phyloP scores from a whole-genome alignment of 2,329 filamentous ascomycete genomes.

The Thielaviopsis cerberus region DNA sequence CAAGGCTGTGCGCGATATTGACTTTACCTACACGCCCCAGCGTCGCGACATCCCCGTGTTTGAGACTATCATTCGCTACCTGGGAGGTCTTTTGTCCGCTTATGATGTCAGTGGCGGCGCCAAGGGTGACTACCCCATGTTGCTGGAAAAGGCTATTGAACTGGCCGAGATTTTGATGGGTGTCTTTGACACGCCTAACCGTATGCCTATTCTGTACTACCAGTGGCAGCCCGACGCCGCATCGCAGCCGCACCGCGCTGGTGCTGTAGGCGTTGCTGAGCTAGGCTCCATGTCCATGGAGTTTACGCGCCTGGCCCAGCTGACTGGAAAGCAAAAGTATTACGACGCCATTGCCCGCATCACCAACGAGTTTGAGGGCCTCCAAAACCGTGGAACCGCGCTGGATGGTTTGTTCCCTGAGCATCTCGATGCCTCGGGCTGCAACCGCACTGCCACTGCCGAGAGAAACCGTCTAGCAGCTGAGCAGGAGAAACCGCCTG shows the following conservation, averaged over 20 bases:
- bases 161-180: conserved; percentile 65
- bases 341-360: conserved; percentile 81
- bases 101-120: too few species aligned
- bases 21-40: conserved; percentile 54
- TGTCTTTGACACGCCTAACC: conserved; percentile 79
- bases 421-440: conserved; percentile 60
- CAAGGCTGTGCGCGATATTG: conserved; percentile 49
- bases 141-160: conserved; percentile 62
- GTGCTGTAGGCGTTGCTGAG: conserved; percentile 44
- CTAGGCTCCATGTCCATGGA: conserved; percentile 68
- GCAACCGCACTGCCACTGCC: conserved; percentile 35
- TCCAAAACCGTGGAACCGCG: conserved; percentile 49
- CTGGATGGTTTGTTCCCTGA: conserved; percentile 68
- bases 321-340: conserved; percentile 65
- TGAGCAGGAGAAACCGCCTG: background rate
- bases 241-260: conserved; percentile 44
- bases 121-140: conserved; percentile 36
- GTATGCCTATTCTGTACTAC: conserved; percentile 75
- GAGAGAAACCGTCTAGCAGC: conserved; percentile 10
- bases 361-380: conserved; percentile 57
- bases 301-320: conserved; percentile 72
- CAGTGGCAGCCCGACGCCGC: conserved; percentile 51
- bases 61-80: conserved; percentile 78
- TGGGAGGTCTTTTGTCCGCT: conserved; percentile 68
- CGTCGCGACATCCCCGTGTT: conserved; percentile 72